A percentile compares a stretch with the other conserved stretches of the same genome.
phyloP scores from a whole-genome alignment of 192 early-diverging fungal genomes.

The Backusella circina region DNA sequence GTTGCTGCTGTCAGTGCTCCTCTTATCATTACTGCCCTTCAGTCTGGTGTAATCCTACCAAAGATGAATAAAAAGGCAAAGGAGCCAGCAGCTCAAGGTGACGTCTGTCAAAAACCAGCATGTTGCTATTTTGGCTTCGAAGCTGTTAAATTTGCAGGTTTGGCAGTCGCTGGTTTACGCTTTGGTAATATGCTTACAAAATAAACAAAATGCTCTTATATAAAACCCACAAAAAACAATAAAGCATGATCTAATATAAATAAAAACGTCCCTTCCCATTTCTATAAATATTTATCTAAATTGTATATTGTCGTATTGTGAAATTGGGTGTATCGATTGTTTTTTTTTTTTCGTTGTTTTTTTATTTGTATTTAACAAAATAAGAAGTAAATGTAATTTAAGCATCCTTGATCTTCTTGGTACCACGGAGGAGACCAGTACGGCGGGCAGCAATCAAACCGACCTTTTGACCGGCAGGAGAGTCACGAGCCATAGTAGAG shows the following conservation, averaged over 20 bases:
- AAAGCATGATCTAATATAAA: neutral
- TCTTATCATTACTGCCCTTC: conserved; percentile 2
- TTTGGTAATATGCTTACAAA: conserved; percentile 23
- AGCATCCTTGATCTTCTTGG: conserved; percentile 87
- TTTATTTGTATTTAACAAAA: neutral
- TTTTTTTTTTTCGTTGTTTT: neutral
- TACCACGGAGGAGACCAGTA: conserved; percentile 99
- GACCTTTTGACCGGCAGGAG: conserved; percentile 96
- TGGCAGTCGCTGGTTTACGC: conserved; percentile 23
- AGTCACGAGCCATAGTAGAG: conserved; percentile 89
- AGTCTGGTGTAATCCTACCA: conserved; percentile 20
- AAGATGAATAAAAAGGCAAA: conserved; percentile 15
- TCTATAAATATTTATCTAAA: neutral
- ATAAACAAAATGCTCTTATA: neutral
- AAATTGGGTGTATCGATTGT: too few relatives aligned
- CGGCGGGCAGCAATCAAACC: conserved; percentile 56
- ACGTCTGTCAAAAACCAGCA: neutral
- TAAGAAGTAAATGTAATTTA: conserved; percentile 7
- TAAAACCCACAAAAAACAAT: neutral
- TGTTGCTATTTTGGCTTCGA: conserved; percentile 20
- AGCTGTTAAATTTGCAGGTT: conserved; percentile 13
- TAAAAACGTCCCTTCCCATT: neutral
- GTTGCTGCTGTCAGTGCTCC: conserved; percentile 7
- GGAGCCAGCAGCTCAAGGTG: neutral
- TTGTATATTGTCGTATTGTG: neutral